Evolutionary conservation across 495 filamentous ascomycete genomes (phyloP), one percentile per base, ranked within the genome.

Genomic region (Hyaloscypha finlandica): DNA sequence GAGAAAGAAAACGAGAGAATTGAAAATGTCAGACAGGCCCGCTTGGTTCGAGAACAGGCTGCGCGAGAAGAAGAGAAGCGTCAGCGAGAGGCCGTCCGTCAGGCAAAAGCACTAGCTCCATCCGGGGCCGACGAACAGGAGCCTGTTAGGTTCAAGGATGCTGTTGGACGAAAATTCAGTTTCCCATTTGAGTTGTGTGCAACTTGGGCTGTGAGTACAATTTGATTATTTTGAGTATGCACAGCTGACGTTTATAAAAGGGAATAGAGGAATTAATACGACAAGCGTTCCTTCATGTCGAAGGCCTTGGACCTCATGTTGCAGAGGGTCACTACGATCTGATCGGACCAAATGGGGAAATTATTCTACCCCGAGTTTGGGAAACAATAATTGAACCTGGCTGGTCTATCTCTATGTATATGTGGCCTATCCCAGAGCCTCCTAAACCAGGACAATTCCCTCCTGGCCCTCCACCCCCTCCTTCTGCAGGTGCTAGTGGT

Each of bases 141-240:
- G n/a, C 83, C 83, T 4, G 81, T 89, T 70, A 83, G 83, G 68
- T 89, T 89, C 72, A 86, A 85, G 59, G 87, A 89, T 70, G 86
- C 87, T 14, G 83, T 89, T 37, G 84, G 84, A 8, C 75, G 87
- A 31, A 88, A 88, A 62, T 89, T 85, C 70, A 76, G 77, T 63
- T 89, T 89, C 66, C 86, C 87, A 4, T 89, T 82, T 74, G 79
- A 89, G 65, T 73, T 88, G 20, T 87, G 82, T 66, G 82, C 84
- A 71, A 88, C 82, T 8, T 89, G 87, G 87, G 79, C 80, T 75
- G 85, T 87, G 73, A 75, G 82, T 72, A 31, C 31, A 39, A 3
- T 45, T 14, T 16, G 4, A 11, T 45, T 61, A 37, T 39, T 25
- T 19, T 61, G 4, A 8, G 9, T 37, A 22, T 11, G 9, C n/a